These are phyloP conservation scores for Silene latifolia DNA, from an alignment of 148 eudicot genomes.

Conservation along the genomic window DNA sequence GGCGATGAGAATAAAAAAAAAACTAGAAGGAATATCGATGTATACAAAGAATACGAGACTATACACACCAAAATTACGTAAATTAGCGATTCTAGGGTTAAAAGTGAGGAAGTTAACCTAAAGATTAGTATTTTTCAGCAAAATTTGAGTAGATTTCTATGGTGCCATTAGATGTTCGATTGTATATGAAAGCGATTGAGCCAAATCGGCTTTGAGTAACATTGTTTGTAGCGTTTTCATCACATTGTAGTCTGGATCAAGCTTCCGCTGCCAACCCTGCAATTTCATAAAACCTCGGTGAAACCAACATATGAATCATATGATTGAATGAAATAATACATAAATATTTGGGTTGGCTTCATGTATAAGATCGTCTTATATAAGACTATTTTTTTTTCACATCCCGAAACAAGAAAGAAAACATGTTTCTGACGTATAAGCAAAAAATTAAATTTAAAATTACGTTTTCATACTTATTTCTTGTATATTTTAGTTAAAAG, in stretches of 20 bases:
- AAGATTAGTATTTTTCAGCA: slow-evolving; percentile 20
- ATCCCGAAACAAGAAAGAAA: slow-evolving; percentile 10
- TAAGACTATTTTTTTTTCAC: background rate
- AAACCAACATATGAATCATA: no score
- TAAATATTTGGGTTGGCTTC: no score
- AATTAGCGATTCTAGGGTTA: slow-evolving; percentile 8
- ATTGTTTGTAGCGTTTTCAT: slow-evolving; percentile 80
- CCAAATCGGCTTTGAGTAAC: slow-evolving; percentile 89
- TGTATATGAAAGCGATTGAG: slow-evolving; percentile 79
- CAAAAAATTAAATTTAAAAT: no score
- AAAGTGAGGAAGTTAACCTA: slow-evolving; percentile 8
- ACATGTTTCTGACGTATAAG: no score
- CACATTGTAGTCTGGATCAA: slow-evolving; percentile 87
- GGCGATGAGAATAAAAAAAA: no score
- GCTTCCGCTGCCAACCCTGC: slow-evolving; percentile 99
- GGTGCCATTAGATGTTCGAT: slow-evolving; percentile 98
- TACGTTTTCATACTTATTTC: no score
- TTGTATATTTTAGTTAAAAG: no score
- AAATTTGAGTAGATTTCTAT: slow-evolving; percentile 18
- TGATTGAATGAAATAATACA: no score
- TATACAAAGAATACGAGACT: background rate
- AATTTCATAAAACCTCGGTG: no score
- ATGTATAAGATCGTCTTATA: no score
- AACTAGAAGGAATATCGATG: background rate
- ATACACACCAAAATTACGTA: slow-evolving; percentile 16